These are phyloP conservation scores for Trichoderma koningiopsis DNA, from an alignment of 2,329 filamentous ascomycete species.

Conservation along the genomic window DNA sequence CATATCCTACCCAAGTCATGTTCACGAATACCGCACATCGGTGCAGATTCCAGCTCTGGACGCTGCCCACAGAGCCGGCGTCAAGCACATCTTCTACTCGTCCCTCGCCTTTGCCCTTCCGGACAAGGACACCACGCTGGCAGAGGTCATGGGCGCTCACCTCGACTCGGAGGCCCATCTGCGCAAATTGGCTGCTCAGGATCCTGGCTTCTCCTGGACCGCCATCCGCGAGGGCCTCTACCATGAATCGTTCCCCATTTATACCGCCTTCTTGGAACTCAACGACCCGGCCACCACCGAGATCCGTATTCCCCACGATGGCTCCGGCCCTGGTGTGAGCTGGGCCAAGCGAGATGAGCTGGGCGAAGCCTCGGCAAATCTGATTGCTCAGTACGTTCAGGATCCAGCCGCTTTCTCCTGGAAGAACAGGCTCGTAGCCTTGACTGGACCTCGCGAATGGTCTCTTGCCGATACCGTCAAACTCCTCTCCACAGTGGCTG, in stretches of 20 bases:
- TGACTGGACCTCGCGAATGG: slow-evolving; percentile 15
- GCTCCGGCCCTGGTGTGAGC: slow-evolving; percentile 15
- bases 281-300: background rate
- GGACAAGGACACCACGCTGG: slow-evolving; percentile 1
- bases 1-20: slow-evolving; percentile 18
- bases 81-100: slow-evolving; percentile 19
- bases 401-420: background rate
- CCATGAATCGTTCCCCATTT: slow-evolving; percentile 13
- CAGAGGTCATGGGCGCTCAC: slow-evolving; percentile 18
- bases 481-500: background rate
- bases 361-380: slow-evolving; percentile 1
- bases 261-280: slow-evolving; percentile 14
- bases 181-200: slow-evolving; percentile 7
- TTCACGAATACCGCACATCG: slow-evolving; percentile 1
- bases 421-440: slow-evolving; percentile 6
- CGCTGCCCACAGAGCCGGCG: slow-evolving; percentile 12
- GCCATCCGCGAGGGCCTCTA: slow-evolving; percentile 10
- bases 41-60: slow-evolving; percentile 1
- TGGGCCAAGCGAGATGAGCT: slow-evolving; percentile 18
- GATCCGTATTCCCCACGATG: slow-evolving; percentile 18
- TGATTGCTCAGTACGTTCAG: background rate
- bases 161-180: slow-evolving; percentile 11
- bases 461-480: slow-evolving; percentile 16
- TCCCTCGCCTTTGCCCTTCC: slow-evolving; percentile 16
- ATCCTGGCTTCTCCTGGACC: slow-evolving; percentile 3